Evolutionary conservation across 176 grass and related monocot genomes (phyloP), one percentile per base, ranked within the genome.

Genomic region (Themeda triandra): DNA sequence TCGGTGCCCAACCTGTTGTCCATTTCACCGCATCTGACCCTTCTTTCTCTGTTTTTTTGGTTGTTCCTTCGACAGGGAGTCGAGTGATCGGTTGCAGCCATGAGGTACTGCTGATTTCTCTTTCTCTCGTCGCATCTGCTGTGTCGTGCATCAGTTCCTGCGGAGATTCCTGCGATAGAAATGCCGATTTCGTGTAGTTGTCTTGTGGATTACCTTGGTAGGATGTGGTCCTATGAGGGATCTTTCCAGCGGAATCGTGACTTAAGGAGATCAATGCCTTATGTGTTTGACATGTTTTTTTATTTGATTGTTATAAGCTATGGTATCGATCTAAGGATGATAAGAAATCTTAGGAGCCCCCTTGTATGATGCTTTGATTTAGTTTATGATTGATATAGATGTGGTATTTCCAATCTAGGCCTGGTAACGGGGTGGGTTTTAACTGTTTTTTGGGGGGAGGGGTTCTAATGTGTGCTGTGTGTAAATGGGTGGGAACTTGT

Each of bases 81-180:
- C 36, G 66, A 29, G n/a, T 21, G 17, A 83, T 25, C 65, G 65
- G 7, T n/a, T 48, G 73, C 77, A 81, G 36, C 40, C 82, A 89
- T 89, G 87, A 89, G 87, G 87, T 85, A 76, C 29, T 66, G 21
- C 66, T 49, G 31, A 24, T 27, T 39, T 14, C 5, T 10, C 5
- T 39, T 7, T 60, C 29, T 30, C 36, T 21, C 23, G 1, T 48
- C 28, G 6, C 10, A 10, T 45, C 9, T 6, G 10, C 0, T 62
- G 5, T 44, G 3, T 35, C 13, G 1, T 13, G 32, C n/a, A 8
- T 29, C 2, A 14, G 54, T 44, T 58, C 7, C 13, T n/a, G n/a
- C n/a, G n/a, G n/a, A n/a, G n/a, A n/a, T n/a, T n/a, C n/a, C n/a
- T 32, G 21, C 10, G 25, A 45, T 59, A 44, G 6, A 37, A 44